These are phyloP conservation scores for Alternaria sp. DNA, from an alignment of 2,329 filamentous ascomycete genomes.

Conservation along the genomic window DNA sequence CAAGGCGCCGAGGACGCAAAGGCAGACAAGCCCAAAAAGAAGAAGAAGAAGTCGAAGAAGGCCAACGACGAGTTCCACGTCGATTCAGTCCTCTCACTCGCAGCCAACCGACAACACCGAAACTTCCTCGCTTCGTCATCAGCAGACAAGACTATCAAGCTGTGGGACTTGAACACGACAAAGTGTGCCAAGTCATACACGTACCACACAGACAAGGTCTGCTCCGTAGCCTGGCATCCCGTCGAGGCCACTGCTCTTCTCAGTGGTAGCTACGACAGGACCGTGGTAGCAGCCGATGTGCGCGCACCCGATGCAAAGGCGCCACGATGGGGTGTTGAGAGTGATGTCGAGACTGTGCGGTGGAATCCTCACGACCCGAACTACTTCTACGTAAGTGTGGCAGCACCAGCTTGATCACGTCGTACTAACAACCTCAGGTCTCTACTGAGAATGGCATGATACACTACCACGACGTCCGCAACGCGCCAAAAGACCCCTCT, in stretches of 20 bases:
- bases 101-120: conserved; percentile 90
- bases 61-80: conserved; percentile 92
- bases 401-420: not conserved
- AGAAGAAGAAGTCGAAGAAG: conserved; percentile 89
- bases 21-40: conserved; percentile 72
- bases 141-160: conserved; percentile 94
- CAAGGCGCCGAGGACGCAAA: conserved; percentile 62
- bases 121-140: conserved; percentile 95
- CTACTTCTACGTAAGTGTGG: conserved; percentile 77
- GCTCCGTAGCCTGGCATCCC: conserved; percentile 91
- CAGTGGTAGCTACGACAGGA: conserved; percentile 93
- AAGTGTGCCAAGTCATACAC: conserved; percentile 95
- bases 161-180: conserved; percentile 93
- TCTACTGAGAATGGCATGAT: conserved; percentile 91
- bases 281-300: conserved; percentile 95
- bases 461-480: conserved; percentile 88
- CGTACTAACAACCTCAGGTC: conserved; percentile 42
- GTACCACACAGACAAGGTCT: conserved; percentile 97
- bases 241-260: conserved; percentile 85
- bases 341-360: conserved; percentile 88
- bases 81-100: conserved; percentile 87
- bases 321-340: conserved; percentile 90
- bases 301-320: conserved; percentile 82
- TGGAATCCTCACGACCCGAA: conserved; percentile 95
- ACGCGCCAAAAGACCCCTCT: conserved; percentile 73